phyloP scores from a whole-genome alignment of 352 stramenopile genomes.

The Phytophthora brassicae region DNA sequence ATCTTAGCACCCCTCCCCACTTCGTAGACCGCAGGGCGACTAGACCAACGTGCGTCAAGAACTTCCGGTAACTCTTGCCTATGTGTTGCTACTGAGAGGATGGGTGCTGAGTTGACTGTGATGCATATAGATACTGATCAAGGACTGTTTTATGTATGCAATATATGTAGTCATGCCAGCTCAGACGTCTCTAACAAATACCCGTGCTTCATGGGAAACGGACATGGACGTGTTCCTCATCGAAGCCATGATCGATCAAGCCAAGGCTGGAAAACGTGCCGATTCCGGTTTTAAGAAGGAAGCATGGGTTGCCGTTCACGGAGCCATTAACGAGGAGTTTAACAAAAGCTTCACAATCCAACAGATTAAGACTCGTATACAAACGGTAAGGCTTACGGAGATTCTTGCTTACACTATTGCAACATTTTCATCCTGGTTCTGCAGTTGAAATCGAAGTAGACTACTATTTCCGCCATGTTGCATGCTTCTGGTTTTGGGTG shows the following conservation, averaged over 20 bases:
- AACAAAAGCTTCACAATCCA: background rate
- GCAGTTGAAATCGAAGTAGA: background rate
- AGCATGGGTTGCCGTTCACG: background rate
- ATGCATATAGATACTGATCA: background rate
- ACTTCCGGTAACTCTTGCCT: too few relatives aligned
- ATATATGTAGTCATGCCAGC: too few relatives aligned
- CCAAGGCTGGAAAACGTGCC: background rate
- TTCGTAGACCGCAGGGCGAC: too few relatives aligned
- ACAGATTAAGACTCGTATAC: background rate
- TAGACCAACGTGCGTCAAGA: too few relatives aligned
- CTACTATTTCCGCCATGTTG: background rate
- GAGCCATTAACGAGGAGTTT: background rate
- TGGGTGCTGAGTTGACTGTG: too few relatives aligned
- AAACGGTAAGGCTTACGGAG: background rate
- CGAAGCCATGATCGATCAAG: background rate
- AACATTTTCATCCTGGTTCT: background rate
- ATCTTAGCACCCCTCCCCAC: too few relatives aligned
- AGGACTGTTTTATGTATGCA: background rate
- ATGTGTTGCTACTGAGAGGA: too few relatives aligned
- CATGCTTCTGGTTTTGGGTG: slow-evolving; percentile 3
- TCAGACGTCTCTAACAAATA: background rate
- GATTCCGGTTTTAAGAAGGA: background rate
- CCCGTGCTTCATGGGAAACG: background rate
- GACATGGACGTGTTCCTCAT: background rate
- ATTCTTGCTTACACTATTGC: background rate